Evolutionary conservation across 805 yeast genomes (phyloP), one percentile per base, ranked within the genome.

Genomic region (Lipomyces yamanashiensis): DNA sequence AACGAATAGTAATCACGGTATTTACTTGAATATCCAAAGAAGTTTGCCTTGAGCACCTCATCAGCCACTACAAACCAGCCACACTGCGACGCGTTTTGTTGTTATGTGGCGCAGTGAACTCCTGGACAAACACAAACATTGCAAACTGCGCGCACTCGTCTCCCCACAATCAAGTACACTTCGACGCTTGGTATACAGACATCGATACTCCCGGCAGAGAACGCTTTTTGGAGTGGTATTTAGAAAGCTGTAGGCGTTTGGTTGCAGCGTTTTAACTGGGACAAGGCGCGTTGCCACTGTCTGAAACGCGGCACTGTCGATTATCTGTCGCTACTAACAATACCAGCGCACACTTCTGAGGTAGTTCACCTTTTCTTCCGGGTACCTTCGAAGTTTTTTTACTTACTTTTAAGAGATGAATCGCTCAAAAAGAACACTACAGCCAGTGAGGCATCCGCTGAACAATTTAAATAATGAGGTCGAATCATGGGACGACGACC

Each of bases 401-500:
- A n/a, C 10, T 19, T 21, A n/a, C n/a, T 21, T 13, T 19, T 37
- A 6, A 28, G 43, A 41, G 19, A 54, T 54, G 58, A 28, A 41
- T 33, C 43, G 43, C 17, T 51, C 7, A n/a, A 34, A 41, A 44
- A 51, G 36, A 19, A 41, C 21, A 10, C 50, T 21, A 48, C 60
- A 39, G 23, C 58, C 61, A 7, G 51, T 28, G 8, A 54, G 67
- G 34, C 67, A 63, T 54, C 67, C 64, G 45, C 59, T 61, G 21
- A 63, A 55, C 56, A 48, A 28, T 7, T 44, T 54, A 15, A 52
- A 33, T 48, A 51, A 58, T 39, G 62, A 44, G n/a, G 56, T 63
- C 33, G 68, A 65, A 23, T 59, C 43, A 10, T 65, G 68, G 68
- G 68, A 65, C 40, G 60, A 63, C 44, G 68, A 65, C 48, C 49